phyloP scores from a whole-genome alignment of 1,284 basidiomycete genomes.

The Trichosporon faecale region DNA sequence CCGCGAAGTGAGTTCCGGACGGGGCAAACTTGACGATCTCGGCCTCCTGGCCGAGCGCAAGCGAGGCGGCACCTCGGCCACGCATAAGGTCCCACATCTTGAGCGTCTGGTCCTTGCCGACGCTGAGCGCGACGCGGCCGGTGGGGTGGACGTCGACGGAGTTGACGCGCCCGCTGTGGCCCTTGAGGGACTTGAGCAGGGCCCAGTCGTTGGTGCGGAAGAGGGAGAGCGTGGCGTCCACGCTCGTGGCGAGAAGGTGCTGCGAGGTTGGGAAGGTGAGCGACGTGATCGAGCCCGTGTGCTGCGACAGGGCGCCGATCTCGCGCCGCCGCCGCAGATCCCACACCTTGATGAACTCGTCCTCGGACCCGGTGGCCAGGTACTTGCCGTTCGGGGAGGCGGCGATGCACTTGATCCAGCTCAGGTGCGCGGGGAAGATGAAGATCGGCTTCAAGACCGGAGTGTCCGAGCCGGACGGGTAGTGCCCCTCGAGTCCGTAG shows the following conservation, averaged over 20 bases:
- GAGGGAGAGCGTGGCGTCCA: constrained; percentile 82
- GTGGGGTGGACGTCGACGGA: constrained; percentile 86
- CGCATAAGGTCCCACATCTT: constrained; percentile 99
- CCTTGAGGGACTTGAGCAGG: constrained; percentile 79
- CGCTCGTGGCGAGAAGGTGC: constrained; percentile 83
- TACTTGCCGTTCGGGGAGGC: constrained; percentile 89
- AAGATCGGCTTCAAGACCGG: constrained; percentile 72
- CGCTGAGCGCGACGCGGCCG: constrained; percentile 82
- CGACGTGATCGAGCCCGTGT: constrained; percentile 89
- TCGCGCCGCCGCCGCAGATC: constrained; percentile 85
- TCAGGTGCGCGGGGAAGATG: constrained; percentile 94
- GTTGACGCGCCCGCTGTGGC: constrained; percentile 90
- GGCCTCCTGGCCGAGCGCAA: constrained; percentile 82
- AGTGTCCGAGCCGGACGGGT: constrained; percentile 27
- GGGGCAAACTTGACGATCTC: constrained; percentile 81
- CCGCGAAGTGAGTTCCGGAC: constrained; percentile 69
- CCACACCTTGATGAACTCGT: constrained; percentile 98
- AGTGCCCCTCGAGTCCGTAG: constrained; percentile 77
- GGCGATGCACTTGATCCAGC: constrained; percentile 83
- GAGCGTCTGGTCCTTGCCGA: constrained; percentile 83
- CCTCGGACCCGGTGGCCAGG: constrained; percentile 89
- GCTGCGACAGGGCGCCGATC: constrained; percentile 86
- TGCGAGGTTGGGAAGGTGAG: constrained; percentile 82
- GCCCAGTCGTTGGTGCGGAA: constrained; percentile 93
- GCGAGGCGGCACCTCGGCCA: constrained; percentile 82